Conservation (phyloP, 208 protist species). For the Acanthamoeba royreba region DNA sequence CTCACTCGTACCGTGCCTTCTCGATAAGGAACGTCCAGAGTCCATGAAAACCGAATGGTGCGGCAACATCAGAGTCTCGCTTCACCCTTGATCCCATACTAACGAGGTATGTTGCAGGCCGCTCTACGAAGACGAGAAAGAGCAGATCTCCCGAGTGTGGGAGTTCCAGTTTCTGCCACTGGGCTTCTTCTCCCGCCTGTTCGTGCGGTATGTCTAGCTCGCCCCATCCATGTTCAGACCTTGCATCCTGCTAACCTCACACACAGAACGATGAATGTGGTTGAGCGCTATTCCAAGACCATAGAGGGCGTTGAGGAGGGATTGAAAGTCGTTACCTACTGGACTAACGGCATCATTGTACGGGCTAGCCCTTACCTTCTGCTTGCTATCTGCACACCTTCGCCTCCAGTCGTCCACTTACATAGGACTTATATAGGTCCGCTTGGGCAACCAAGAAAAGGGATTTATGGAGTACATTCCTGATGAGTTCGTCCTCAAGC, state of each 20-base stretch:
- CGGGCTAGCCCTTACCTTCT: not conserved
- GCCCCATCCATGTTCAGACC: not conserved
- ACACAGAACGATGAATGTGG: conserved; percentile 31
- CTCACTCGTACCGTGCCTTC: conserved; percentile 21
- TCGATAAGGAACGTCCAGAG: conserved; percentile 21
- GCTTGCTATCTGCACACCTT: not conserved
- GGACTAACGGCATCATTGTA: conserved; percentile 48
- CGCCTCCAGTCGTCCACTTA: too few species aligned
- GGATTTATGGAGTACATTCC: conserved; percentile 47
- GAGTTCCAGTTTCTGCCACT: conserved; percentile 40
- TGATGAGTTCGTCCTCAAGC: conserved; percentile 48
- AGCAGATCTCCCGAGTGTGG: conserved; percentile 29
- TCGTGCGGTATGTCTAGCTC: not conserved
- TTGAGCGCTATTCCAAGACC: conserved; percentile 9
- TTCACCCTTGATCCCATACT: not conserved
- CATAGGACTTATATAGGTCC: not conserved
- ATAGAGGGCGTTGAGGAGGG: not conserved
- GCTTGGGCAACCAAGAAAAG: not conserved
- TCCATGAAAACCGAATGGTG: not conserved
- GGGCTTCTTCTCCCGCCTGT: conserved; percentile 44
- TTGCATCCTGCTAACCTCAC: not conserved
- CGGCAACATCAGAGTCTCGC: not conserved
- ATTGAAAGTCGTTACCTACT: conserved; percentile 7
- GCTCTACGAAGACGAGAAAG: not conserved
- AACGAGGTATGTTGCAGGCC: not conserved